These are phyloP conservation scores for Trypanosoma avium DNA, from an alignment of 208 protist species.

Conservation along the genomic window DNA sequence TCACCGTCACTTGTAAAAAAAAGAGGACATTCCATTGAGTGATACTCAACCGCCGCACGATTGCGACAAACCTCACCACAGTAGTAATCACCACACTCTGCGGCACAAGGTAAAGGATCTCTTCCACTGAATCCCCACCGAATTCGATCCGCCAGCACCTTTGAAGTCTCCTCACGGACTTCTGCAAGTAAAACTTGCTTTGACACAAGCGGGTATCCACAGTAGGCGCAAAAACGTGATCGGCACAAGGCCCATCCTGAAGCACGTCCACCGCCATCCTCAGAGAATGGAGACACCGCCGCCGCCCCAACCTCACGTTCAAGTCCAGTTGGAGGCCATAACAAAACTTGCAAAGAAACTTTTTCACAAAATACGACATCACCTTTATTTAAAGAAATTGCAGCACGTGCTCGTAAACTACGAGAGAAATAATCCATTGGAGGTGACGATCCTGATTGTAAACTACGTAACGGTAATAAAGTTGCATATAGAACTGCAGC, in stretches of 20 bases:
- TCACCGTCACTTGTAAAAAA: background rate
- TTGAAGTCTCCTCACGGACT: background rate
- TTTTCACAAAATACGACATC: conserved; percentile 19
- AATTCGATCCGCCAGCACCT: conserved; percentile 10
- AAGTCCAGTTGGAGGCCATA: background rate
- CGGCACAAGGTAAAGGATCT: conserved; percentile 20
- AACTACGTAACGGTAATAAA: background rate
- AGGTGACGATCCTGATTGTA: conserved; percentile 14
- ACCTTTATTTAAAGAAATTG: background rate
- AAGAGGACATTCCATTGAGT: conserved; percentile 38
- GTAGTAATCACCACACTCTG: conserved; percentile 37
- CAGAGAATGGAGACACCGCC: background rate
- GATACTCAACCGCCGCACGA: conserved; percentile 36
- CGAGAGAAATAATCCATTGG: conserved; percentile 24
- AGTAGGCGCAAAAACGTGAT: conserved; percentile 20
- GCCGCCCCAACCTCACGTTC: background rate
- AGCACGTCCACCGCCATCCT: background rate
- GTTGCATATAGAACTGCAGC: background rate
- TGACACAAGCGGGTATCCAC: conserved; percentile 14
- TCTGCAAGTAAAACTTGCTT: conserved; percentile 5
- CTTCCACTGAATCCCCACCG: conserved; percentile 5
- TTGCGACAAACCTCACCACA: conserved; percentile 39
- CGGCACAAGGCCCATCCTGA: background rate
- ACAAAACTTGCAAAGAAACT: conserved; percentile 5
- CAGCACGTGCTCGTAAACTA: conserved; percentile 11